Conservation (phyloP, 129 eudicot genomes). For the Flaveria robusta region DNA sequence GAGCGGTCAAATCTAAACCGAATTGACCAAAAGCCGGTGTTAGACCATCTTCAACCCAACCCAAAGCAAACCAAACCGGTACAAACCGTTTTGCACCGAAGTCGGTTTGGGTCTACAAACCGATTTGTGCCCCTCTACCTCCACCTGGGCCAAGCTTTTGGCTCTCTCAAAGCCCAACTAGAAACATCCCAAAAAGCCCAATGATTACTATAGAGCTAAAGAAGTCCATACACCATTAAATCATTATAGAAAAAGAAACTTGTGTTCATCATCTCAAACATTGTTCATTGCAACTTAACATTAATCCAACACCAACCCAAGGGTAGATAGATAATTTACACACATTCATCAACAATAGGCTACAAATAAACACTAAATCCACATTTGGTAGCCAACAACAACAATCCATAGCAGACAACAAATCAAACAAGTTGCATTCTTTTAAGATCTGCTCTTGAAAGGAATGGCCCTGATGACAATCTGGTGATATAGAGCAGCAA, state of each 20-base stretch:
- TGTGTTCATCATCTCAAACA: background rate
- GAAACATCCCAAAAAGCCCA: background rate
- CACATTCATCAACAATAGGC: constrained; percentile 28
- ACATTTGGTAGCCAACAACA: constrained; percentile 20
- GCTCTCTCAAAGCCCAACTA: background rate
- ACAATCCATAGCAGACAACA: constrained; percentile 5
- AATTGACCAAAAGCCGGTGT: no score
- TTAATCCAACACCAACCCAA: constrained; percentile 37
- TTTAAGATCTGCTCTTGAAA: constrained; percentile 74
- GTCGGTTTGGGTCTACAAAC: background rate
- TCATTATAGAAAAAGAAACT: background rate
- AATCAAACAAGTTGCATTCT: background rate
- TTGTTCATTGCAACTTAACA: constrained; percentile 16
- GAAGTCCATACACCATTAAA: background rate
- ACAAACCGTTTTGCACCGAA: no score
- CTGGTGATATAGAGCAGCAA: constrained; percentile 81
- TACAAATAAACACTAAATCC: constrained; percentile 21
- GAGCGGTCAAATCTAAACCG: no score
- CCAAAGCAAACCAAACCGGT: no score
- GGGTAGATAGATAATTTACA: constrained; percentile 48
- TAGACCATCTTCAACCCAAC: no score
- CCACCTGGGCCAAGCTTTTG: no score
- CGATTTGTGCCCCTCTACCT: no score
- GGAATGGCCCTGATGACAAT: constrained; percentile 86
- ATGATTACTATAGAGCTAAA: background rate